Evolutionary conservation across 1,139 yeast species (phyloP).

Genomic region (Blastobotrys proliferans): DNA sequence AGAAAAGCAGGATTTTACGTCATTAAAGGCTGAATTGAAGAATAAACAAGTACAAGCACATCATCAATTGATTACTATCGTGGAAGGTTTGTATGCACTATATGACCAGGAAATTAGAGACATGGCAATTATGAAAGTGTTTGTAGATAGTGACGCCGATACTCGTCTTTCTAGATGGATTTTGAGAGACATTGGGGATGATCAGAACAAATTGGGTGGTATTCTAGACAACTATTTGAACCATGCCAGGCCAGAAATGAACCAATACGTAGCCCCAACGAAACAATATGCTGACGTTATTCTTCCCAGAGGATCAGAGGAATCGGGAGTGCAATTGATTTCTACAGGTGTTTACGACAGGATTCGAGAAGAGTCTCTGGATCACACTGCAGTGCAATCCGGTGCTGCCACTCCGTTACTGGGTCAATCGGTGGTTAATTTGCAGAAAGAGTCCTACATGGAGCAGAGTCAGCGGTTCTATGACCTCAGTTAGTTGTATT

Average conservation of each 20-base stretch:
- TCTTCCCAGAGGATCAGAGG: slow-evolving; percentile 65
- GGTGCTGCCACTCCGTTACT: slow-evolving; percentile 10
- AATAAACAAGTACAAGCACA: slow-evolving; percentile 1
- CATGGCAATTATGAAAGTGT: slow-evolving; percentile 62
- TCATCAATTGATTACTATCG: slow-evolving; percentile 43
- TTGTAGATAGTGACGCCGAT: slow-evolving; percentile 85
- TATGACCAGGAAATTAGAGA: slow-evolving; percentile 58
- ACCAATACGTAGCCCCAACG: slow-evolving; percentile 63
- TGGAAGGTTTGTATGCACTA: slow-evolving; percentile 80
- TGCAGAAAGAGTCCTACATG: slow-evolving; percentile 22
- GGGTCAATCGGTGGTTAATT: slow-evolving; percentile 13
- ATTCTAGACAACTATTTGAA: slow-evolving; percentile 59
- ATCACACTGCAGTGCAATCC: slow-evolving; percentile 8
- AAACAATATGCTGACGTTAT: slow-evolving; percentile 78
- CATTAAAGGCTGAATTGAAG: slow-evolving; percentile 29
- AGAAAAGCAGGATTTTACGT: slow-evolving; percentile 39
- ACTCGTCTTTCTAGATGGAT: slow-evolving; percentile 75
- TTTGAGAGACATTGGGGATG: slow-evolving; percentile 30
- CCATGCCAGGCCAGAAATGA: slow-evolving; percentile 72
- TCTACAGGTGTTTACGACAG: slow-evolving; percentile 66
- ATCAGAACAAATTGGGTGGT: slow-evolving; percentile 39
- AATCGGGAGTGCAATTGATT: slow-evolving; percentile 58
- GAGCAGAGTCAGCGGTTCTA: slow-evolving; percentile 24
- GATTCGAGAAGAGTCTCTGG: slow-evolving; percentile 28
- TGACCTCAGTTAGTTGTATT: slow-evolving; percentile 16